Conservation (phyloP, 2,329 filamentous ascomycete genomes). For the Apiospora kogelbergensis region DNA sequence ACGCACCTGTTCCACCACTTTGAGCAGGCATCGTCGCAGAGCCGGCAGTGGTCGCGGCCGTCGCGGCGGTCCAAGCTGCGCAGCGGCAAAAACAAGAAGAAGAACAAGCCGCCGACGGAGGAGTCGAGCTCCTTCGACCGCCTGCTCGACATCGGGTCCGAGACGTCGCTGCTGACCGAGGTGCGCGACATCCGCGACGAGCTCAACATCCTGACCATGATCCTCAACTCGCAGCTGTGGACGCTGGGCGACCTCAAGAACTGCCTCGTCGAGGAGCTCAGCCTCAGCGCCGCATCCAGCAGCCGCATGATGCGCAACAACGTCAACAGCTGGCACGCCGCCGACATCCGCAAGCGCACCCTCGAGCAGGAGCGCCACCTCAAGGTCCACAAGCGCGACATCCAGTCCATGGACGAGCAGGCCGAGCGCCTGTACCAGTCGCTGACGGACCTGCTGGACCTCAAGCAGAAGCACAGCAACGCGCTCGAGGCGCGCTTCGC, state of each 20-base stretch:
- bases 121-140: conserved; percentile 48
- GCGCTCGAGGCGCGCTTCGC: conserved; percentile 64
- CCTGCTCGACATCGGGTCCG: conserved; percentile 58
- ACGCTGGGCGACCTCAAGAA: conserved; percentile 47
- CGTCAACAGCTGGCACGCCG: conserved; percentile 27
- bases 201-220: conserved; percentile 59
- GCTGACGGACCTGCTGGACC: conserved; percentile 62
- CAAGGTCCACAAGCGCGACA: conserved; percentile 57
- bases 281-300: conserved; percentile 17
- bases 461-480: conserved; percentile 70
- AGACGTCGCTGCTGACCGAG: conserved; percentile 61
- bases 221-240: conserved; percentile 48
- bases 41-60: conserved; percentile 43
- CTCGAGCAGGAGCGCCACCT: conserved; percentile 58
- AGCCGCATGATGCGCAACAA: conserved; percentile 23
- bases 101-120: conserved; percentile 26
- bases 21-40: conserved; percentile 56
- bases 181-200: conserved; percentile 69
- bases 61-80: conserved; percentile 14
- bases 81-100: conserved; percentile 17
- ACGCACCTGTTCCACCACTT: conserved; percentile 60
- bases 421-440: conserved; percentile 59
- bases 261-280: conserved; percentile 38
- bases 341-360: conserved; percentile 53
- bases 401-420: conserved; percentile 64